A percentile compares a stretch with the other conserved stretches of the same genome.
Evolutionary conservation across 257 asterid genomes (phyloP).

Genomic region (Jasminum sambac): DNA sequence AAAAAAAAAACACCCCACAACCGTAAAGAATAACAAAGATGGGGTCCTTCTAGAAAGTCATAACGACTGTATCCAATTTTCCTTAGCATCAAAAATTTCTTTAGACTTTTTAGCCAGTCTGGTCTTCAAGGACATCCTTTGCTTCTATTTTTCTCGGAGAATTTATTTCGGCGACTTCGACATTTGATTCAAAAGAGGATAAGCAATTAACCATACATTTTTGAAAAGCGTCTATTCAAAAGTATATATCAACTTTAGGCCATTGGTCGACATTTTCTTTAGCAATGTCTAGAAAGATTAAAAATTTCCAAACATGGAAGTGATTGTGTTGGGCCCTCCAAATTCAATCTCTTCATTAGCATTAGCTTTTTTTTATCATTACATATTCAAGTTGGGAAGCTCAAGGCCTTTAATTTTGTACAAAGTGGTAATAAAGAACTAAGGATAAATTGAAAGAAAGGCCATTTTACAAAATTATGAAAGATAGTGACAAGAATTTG

Average conservation of each 20-base stretch:
- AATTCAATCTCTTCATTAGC: not conserved
- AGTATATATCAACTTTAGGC: not conserved
- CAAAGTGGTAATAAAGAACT: not conserved
- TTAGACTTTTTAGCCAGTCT: not conserved
- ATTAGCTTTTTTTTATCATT: not conserved
- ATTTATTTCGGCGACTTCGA: not conserved
- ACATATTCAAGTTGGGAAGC: not conserved
- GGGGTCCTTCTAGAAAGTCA: not conserved
- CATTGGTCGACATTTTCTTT: not conserved
- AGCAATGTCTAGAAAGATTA: not conserved
- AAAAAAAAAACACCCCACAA: too few species aligned
- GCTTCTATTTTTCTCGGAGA: too few species aligned
- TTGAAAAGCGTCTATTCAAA: not conserved
- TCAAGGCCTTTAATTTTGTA: not conserved
- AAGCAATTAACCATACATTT: not conserved
- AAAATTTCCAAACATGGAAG: not conserved
- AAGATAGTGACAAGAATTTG: not conserved
- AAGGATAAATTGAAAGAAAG: not conserved
- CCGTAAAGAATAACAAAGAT: not conserved
- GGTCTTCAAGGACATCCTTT: too few species aligned
- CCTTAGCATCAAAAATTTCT: too few species aligned
- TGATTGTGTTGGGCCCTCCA: not conserved
- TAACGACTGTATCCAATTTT: too few species aligned
- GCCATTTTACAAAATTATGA: not conserved
- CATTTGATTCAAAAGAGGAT: not conserved